These are phyloP conservation scores for Leptographium galeiforme DNA, from an alignment of 2,329 filamentous ascomycete species.

Conservation along the genomic window DNA sequence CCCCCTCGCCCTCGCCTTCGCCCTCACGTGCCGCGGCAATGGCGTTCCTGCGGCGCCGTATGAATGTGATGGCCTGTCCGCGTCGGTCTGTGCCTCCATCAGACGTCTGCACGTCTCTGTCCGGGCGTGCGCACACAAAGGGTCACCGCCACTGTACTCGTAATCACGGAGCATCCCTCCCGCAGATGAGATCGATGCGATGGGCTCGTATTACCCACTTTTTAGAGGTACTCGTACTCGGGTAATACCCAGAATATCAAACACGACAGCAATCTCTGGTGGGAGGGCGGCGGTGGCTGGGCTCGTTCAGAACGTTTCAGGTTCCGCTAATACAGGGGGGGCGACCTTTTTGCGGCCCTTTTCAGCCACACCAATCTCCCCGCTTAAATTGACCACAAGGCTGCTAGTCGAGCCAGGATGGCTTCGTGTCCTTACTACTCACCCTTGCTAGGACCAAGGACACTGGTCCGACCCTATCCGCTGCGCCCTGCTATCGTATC, in stretches of 20 bases:
- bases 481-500: not conserved
- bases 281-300: not conserved
- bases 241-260: not conserved
- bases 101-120: too few relatives aligned
- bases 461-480: not conserved
- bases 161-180: not conserved
- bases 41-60: too few relatives aligned
- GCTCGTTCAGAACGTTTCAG: not conserved
- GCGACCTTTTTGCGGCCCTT: not conserved
- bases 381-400: not conserved
- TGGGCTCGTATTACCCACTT: not conserved
- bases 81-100: too few relatives aligned
- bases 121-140: too few relatives aligned
- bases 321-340: not conserved
- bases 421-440: not conserved
- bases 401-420: not conserved
- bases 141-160: not conserved
- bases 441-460: not conserved
- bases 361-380: not conserved
- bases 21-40: too few relatives aligned
- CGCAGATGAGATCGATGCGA: not conserved
- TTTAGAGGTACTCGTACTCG: not conserved
- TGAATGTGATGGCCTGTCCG: too few relatives aligned
- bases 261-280: not conserved
- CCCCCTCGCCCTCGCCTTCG: too few relatives aligned